These are phyloP conservation scores for Trichocomaceae sp. DNA, from an alignment of 2,329 filamentous ascomycete genomes.

Conservation along the genomic window DNA sequence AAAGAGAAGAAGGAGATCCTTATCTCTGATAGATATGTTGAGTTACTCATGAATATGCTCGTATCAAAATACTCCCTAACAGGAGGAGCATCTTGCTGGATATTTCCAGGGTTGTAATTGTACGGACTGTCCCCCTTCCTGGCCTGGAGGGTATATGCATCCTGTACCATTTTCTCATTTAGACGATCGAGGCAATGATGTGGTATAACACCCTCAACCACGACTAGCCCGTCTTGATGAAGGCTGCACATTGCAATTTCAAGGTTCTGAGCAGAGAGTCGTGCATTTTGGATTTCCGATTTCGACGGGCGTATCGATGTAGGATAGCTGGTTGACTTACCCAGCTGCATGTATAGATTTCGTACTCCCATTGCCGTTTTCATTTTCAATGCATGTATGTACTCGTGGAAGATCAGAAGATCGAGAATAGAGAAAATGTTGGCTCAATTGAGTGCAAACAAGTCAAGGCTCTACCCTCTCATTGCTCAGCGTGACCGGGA, in stretches of 20 bases:
- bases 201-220: conserved; percentile 49
- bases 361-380: background rate
- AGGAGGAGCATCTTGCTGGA: conserved; percentile 54
- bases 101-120: conserved; percentile 33
- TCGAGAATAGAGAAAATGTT: background rate
- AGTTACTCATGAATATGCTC: conserved; percentile 35
- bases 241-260: conserved; percentile 50
- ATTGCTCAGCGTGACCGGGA: too few relatives aligned
- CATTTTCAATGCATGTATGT: background rate
- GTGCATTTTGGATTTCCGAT: conserved; percentile 34
- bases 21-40: conserved; percentile 38
- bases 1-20: too few relatives aligned
- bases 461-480: too few relatives aligned
- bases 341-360: background rate
- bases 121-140: background rate
- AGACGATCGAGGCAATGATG: conserved; percentile 49
- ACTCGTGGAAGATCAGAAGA: too few relatives aligned
- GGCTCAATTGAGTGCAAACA: background rate
- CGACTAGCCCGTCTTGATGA: conserved; percentile 51
- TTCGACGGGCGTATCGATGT: conserved; percentile 36
- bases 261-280: conserved; percentile 45
- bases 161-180: conserved; percentile 54
- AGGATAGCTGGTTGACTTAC: conserved; percentile 15
- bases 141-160: conserved; percentile 55
- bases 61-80: conserved; percentile 32